Evolutionary conservation across 129 eudicot genomes (phyloP).

Genomic region (Centella asiatica): DNA sequence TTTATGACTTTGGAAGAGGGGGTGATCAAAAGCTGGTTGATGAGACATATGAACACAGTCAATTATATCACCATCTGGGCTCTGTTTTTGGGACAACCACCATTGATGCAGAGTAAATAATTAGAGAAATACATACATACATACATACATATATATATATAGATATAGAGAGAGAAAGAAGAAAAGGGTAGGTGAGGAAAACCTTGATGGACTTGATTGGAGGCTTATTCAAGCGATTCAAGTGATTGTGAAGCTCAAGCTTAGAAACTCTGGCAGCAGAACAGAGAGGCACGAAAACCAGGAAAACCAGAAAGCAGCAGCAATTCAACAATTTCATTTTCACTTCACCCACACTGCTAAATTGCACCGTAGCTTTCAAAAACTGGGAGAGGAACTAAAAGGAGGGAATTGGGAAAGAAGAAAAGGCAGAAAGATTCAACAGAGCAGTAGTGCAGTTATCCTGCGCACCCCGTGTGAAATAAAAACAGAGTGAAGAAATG

Average conservation of each 20-base stretch:
- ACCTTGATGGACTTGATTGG: slow-evolving; percentile 76
- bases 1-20: slow-evolving; percentile 61
- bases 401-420: neutral
- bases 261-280: slow-evolving; percentile 23
- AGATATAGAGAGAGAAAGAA: neutral
- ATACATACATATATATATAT: neutral
- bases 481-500: neutral
- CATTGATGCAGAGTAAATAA: neutral
- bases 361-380: neutral
- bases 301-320: neutral
- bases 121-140: neutral
- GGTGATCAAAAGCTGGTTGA: slow-evolving; percentile 89
- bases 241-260: slow-evolving; percentile 49
- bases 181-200: neutral
- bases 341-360: slow-evolving; percentile 1
- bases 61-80: slow-evolving; percentile 74
- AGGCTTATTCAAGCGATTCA: slow-evolving; percentile 62
- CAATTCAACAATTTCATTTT: slow-evolving; percentile 3
- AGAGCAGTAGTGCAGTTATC: neutral
- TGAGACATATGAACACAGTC: slow-evolving; percentile 65
- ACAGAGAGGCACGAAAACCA: neutral
- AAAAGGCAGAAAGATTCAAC: neutral
- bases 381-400: neutral
- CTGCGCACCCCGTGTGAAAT: neutral
- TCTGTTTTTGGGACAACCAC: slow-evolving; percentile 20